Base-by-base conservation (phyloP, 163 green algal species). In the Chloroidium sp. region DNA sequence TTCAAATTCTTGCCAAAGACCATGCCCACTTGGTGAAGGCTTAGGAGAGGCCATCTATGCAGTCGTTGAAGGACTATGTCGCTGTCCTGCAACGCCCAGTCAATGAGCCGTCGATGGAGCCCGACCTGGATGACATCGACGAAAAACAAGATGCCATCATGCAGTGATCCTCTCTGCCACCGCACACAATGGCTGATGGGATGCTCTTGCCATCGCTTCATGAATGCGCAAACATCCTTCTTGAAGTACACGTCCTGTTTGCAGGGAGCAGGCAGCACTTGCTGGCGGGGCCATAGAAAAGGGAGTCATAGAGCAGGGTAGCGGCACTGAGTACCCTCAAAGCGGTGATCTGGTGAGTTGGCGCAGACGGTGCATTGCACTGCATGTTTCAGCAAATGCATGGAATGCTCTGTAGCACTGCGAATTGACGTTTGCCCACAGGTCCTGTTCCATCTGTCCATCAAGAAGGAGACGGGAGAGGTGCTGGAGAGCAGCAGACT, bases 381-480 rank as follows among this genome's bases (percentile, higher is more conserved):
- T 69, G 58, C 76, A 59, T 62, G 76, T 69, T 36, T 36, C 36
- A 36, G 36, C 36, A 36, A 36, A 10, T 75, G 78, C 69, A 77
- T 69, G 10, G 0, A 59, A 2, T n/a, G n/a, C 36, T 4, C 62
- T 67, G 6, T 57, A 8, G 3, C 58, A 1, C 74, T 62, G 59
- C 2, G 59, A 2, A 77, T 13, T 76, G 3, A 1, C 69, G 67
- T 67, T 59, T 1, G 59, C 2, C 14, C 59, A 62, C 86, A 95
- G 90, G 90, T 94, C 4, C 95, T 90, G 68, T 75, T 94, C 4
- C 91, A 96, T 64, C 76, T 89, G 59, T 88, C 81, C 81, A 82
- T 87, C 58, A 86, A 85, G 10, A 83, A 67, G 62, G 76, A 79
- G 62, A 74, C 80, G 8, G 85, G 86, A 2, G 76, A 88, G 14